These are phyloP conservation scores for Oldenlandia corymbosa DNA, from an alignment of 257 asterid species.

Conservation along the genomic window DNA sequence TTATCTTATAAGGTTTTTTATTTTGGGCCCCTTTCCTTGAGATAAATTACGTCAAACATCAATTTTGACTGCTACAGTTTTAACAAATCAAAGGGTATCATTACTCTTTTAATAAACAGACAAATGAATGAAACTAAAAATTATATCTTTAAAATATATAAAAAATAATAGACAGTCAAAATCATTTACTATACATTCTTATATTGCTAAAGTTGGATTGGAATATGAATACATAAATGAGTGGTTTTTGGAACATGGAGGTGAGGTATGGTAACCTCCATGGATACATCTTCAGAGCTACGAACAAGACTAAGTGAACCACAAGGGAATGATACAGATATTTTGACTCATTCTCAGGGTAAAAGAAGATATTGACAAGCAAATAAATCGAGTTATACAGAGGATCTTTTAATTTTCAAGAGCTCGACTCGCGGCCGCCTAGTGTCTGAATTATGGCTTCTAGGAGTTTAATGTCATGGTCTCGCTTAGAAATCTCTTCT, in stretches of 20 bases:
- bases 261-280: neutral
- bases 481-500: constrained; percentile 78
- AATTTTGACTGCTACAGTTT: too few species aligned
- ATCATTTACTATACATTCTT: too few species aligned
- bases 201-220: too few species aligned
- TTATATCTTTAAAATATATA: too few species aligned
- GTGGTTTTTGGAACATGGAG: neutral
- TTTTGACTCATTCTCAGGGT: neutral
- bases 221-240: neutral
- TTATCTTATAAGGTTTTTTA: too few species aligned
- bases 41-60: too few species aligned
- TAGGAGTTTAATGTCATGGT: constrained; percentile 79
- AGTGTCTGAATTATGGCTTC: constrained; percentile 96
- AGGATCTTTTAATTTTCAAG: constrained; percentile 18
- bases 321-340: neutral
- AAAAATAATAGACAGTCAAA: too few species aligned
- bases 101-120: too few species aligned
- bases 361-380: neutral
- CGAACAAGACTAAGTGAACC: neutral
- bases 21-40: too few species aligned
- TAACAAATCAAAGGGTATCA: too few species aligned
- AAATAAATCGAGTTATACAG: constrained; percentile 16
- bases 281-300: neutral
- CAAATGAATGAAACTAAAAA: too few species aligned
- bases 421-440: constrained; percentile 59